Evolutionary conservation across 2,329 filamentous ascomycete genomes (phyloP).

Genomic region (Apiospora sp.): DNA sequence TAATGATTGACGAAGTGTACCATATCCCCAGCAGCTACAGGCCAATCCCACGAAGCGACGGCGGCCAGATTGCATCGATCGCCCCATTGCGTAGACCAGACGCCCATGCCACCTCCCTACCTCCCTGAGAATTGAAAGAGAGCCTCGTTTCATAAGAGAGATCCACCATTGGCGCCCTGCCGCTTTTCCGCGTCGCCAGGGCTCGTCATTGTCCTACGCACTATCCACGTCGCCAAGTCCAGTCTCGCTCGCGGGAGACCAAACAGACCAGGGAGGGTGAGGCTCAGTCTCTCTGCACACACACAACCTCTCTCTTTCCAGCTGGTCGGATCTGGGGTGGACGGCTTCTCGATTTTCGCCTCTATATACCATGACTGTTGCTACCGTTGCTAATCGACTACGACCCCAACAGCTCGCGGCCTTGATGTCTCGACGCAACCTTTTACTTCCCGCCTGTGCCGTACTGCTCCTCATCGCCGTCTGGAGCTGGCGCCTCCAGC

Average conservation of each 20-base stretch:
- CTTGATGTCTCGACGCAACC: conserved; percentile 43
- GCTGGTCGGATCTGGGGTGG: neutral
- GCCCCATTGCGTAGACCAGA: neutral
- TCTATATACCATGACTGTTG: neutral
- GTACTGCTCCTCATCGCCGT: conserved; percentile 40
- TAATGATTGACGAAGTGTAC: conserved; percentile 6
- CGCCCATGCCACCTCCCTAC: conserved; percentile 2
- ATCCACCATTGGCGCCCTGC: conserved; percentile 14
- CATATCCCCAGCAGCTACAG: neutral
- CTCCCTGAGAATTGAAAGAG: neutral
- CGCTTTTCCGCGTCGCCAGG: conserved; percentile 7
- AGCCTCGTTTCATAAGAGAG: conserved; percentile 9
- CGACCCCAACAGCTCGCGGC: conserved; percentile 31
- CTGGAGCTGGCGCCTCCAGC: conserved; percentile 40
- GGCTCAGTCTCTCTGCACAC: neutral
- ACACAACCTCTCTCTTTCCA: neutral
- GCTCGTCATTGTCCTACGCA: neutral
- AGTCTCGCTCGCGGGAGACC: neutral
- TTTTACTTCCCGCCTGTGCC: conserved; percentile 39
- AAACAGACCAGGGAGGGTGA: conserved; percentile 4
- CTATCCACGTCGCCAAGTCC: neutral
- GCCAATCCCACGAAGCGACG: neutral
- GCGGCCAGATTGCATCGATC: neutral
- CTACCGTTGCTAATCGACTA: neutral
- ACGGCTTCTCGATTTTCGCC: neutral